Evolutionary conservation across 2,329 filamentous ascomycete species (phyloP), one percentile per base, ranked within the genome.

Genomic region (Emmonsiellopsis sp.): DNA sequence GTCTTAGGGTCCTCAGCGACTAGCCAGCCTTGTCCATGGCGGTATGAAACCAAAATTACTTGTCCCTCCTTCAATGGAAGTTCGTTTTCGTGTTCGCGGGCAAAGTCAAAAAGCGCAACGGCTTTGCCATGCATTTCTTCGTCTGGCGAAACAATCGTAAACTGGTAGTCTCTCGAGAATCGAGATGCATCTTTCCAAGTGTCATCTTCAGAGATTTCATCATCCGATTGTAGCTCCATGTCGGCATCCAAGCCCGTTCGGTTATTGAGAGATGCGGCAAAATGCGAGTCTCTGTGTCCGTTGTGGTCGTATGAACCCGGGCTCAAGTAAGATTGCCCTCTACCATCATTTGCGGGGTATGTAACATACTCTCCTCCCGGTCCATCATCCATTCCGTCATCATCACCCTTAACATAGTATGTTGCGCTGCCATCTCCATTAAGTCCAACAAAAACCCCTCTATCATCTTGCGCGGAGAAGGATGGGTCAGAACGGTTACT

Each of bases 61-160:
- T 98, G 93, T 5, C 93, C 93, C 71, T 98, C 93, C 0, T 88
- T 84, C 46, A 98, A 75, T 3, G 90, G 89, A 54, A 98, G 75
- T 70, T 98, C 93, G 66, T 97, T 98, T 68, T 96, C 90, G 67
- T 97, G 96, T 70, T 97, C 92, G 34, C 91, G 82, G 61, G 85
- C 85, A 71, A 98, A 98, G 67, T 96, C 91, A 67, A 95, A 98
- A 21, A 98, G 77, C 6, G 93, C 93, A 32, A 98, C 88, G 9
- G 90, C 91, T 67, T 95, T 95, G 48, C 93, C 93, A 65, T 96
- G 91, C 82, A 96, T 96, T 69, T 97, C 90, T 71, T 97, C 92
- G 68, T 97, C 93, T 5, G 91, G 90, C 11, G 88, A 94, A 13
- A 88, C 92, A 61, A 95, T 95, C 14, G 89, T 94, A 68, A 96